Base-by-base conservation (phyloP, 257 asterid genomes). In the Osmanthus fragrans region DNA sequence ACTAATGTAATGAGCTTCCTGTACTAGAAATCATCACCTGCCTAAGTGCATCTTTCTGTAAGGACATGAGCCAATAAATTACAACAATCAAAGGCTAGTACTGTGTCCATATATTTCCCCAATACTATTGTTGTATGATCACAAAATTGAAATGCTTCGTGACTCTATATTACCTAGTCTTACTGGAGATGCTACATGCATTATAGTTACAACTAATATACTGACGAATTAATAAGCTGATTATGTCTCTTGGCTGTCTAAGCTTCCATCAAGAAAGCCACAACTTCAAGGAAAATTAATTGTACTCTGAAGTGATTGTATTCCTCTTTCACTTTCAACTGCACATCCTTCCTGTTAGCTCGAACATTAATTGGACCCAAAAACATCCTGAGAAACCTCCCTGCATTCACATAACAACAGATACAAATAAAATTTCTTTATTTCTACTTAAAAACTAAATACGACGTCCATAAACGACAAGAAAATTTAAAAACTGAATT, bases 301-400 rank as follows among this genome's bases (percentile, higher is more conserved):
- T 40, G 71, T 90, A 95, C 99, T 88, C 98, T 93, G 89, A 93
- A 88, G 82, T 84, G 86, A 79, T 95, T 95, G 94, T 95, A 95
- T 74, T 95, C 99, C 90, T 95, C 97, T 40, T 40, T 95, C 82
- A 93, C 98, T 86, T 95, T 95, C 89, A 95, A 76, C 76, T 90
- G 97, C 79, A 95, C 96, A 81, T 95, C 99, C 90, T 93, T 95
- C 86, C 98, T 82, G 84, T 81, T 93, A 3, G 98, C 99, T 65
- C 94, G 93, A 71, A 95, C 99, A 81, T 95, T 95, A 79, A 95
- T 87, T 34, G 98, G 98, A 76, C 98, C 99, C 85, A 95, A 88
- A 84, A 95, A 93, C 49, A 90, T 93, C 97, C 92, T 90, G 85
- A 95, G 77, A 84, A 95, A 89, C 77, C 94, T 83, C 82, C 99